A percentile compares a stretch with the other conserved stretches of the same genome.
Conservation (phyloP, 257 asterid genomes). For the Gentiana dahurica region DNA sequence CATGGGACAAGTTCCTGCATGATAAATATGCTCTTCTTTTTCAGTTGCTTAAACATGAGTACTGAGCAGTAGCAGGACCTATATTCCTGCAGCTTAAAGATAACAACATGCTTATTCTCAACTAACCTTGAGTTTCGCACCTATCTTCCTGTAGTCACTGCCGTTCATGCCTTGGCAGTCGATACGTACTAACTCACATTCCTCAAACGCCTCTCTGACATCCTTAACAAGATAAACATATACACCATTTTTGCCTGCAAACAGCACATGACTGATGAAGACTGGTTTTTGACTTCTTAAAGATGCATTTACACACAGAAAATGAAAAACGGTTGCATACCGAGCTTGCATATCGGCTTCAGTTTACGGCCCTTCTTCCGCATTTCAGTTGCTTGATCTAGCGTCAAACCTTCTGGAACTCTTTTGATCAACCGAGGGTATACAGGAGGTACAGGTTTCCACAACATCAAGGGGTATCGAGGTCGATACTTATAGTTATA, state of each 20-base stretch:
- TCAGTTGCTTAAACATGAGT: not conserved
- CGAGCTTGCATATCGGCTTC: slow-evolving; percentile 77
- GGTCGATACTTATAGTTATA: slow-evolving; percentile 67
- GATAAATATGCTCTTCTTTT: slow-evolving; percentile 3
- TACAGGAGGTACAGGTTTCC: slow-evolving; percentile 85
- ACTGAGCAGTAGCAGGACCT: too few species aligned
- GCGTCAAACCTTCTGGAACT: slow-evolving; percentile 75
- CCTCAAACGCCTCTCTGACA: slow-evolving; percentile 88
- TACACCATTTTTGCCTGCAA: slow-evolving; percentile 87
- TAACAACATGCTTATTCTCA: not conserved
- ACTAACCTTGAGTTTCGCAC: slow-evolving; percentile 86
- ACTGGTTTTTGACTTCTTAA: slow-evolving; percentile 6
- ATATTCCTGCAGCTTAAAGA: not conserved
- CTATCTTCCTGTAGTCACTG: slow-evolving; percentile 74
- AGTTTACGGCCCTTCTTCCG: slow-evolving; percentile 70
- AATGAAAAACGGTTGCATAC: slow-evolving; percentile 23
- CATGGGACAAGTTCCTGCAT: slow-evolving; percentile 93
- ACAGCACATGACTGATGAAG: slow-evolving; percentile 11
- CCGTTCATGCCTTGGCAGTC: slow-evolving; percentile 81
- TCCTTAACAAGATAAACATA: slow-evolving; percentile 61
- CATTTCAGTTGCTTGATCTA: slow-evolving; percentile 71
- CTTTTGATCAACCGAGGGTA: slow-evolving; percentile 69
- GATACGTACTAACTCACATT: slow-evolving; percentile 77
- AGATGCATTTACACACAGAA: slow-evolving; percentile 7
- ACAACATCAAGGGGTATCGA: slow-evolving; percentile 78